A percentile compares a stretch with the other conserved stretches of the same genome.
These are phyloP conservation scores for Hydrangea macrophylla DNA, from an alignment of 148 eudicot genomes.

Conservation along the genomic window DNA sequence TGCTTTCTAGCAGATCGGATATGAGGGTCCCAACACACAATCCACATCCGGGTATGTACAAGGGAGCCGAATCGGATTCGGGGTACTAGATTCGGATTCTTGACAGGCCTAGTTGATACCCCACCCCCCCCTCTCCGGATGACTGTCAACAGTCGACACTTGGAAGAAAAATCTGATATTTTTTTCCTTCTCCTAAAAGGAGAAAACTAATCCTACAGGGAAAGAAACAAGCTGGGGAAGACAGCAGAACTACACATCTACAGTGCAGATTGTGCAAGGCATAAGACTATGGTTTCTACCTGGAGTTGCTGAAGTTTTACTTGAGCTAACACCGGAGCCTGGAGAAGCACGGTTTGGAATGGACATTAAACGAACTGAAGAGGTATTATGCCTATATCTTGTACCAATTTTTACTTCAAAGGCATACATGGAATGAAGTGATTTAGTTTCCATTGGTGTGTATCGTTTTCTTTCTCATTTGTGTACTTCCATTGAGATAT, in stretches of 20 bases:
- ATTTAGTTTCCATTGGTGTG: background rate
- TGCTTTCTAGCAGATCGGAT: too few relatives aligned
- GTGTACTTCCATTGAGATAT: background rate
- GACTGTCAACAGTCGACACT: too few relatives aligned
- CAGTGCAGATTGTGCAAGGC: constrained; percentile 13
- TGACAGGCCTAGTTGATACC: too few relatives aligned
- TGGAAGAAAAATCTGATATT: too few relatives aligned
- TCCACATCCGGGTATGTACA: too few relatives aligned
- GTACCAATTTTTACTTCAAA: background rate
- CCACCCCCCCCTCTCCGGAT: too few relatives aligned
- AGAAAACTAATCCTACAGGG: constrained; percentile 7
- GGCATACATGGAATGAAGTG: background rate
- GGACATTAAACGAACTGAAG: constrained; percentile 26
- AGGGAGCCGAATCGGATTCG: too few relatives aligned
- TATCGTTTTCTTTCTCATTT: background rate
- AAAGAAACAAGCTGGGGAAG: constrained; percentile 15
- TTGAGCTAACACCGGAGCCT: constrained; percentile 20
- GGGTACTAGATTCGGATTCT: too few relatives aligned
- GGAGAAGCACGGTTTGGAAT: constrained; percentile 29
- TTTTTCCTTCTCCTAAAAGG: constrained; percentile 5
- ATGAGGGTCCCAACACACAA: too few relatives aligned
- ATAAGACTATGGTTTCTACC: constrained; percentile 33
- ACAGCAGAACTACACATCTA: background rate
- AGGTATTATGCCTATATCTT: constrained; percentile 1
- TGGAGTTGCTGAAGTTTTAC: constrained; percentile 21